phyloP scores from a whole-genome alignment of 768 basidiomycete species.

The Naganishia friedmannii region DNA sequence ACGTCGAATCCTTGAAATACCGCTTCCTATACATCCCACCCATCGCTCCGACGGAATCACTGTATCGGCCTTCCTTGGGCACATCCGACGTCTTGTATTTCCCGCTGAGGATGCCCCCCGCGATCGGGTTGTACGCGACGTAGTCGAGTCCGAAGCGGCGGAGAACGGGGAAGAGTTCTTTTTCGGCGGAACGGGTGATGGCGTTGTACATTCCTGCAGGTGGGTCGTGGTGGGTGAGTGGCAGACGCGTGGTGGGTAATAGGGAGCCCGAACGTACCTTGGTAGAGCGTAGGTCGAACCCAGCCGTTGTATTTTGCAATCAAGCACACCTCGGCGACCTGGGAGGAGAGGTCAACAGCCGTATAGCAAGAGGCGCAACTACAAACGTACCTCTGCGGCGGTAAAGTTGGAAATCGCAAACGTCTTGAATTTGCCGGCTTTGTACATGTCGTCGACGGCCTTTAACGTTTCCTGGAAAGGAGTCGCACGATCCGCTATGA shows the following conservation, averaged over 20 bases:
- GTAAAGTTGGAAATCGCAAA: constrained; percentile 57
- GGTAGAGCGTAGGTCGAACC: constrained; percentile 58
- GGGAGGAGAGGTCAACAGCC: background rate
- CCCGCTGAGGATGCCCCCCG: constrained; percentile 37
- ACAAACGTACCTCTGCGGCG: constrained; percentile 50
- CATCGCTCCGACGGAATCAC: constrained; percentile 22
- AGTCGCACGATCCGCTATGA: constrained; percentile 53
- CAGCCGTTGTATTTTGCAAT: constrained; percentile 56
- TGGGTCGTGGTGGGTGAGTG: background rate
- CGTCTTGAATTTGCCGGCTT: constrained; percentile 59
- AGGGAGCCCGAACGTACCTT: constrained; percentile 43
- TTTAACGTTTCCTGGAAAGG: constrained; percentile 58
- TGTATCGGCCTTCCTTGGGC: constrained; percentile 30
- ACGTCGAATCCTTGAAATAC: constrained; percentile 50
- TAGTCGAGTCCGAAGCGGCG: constrained; percentile 44
- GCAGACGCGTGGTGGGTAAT: background rate
- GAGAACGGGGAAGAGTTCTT: constrained; percentile 38
- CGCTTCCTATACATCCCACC: constrained; percentile 25
- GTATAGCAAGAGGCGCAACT: background rate
- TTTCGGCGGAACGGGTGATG: constrained; percentile 39
- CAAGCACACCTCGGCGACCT: constrained; percentile 56
- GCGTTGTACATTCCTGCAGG: constrained; percentile 39
- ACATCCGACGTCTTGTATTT: constrained; percentile 31
- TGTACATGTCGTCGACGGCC: constrained; percentile 57
- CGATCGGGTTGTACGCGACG: constrained; percentile 49